Evolutionary conservation across 192 early-diverging fungal genomes (phyloP), one percentile per base, ranked within the genome.

Genomic region (Backusella australiensis): DNA sequence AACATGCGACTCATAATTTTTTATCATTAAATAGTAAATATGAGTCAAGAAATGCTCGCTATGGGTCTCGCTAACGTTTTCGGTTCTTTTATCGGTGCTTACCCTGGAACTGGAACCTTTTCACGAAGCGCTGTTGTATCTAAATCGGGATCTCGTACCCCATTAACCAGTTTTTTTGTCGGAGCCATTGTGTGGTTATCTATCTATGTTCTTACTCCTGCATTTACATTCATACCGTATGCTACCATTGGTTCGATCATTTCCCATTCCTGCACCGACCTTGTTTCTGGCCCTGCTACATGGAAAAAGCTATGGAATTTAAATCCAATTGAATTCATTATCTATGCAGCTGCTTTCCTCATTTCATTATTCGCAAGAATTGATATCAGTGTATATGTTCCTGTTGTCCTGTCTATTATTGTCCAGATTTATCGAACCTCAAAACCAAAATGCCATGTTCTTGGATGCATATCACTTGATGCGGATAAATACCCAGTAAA

Each of bases 61-160:
- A 89, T 97, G 34, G 97, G 97, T 44, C 32, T 92, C n/a, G 91
- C 93, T 41, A 98, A 98, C 85, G 75, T 94, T 34, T 77, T 94
- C 79, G 94, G 91, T 11, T 92, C 94, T 8, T 96, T 97, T 82
- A 92, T 98, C 80, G 88, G 91, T 65, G 94, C 89, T 5, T 96
- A 93, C 84, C 93, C 96, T 32, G 88, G 93, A 2, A 97, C 97
- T 21, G 97, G 96, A 42, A 95, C 95, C 1, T 97, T 98, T 87
- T 97, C 95, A 9, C 93, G 97, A 67, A 94, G 93, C 0, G 95
- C 96, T 66, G 90, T 98, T 81, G 97, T 95, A 84, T 87, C 94
- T 79, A 89, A 91, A 78, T 93, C 95, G 11, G 97, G 97, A 32
- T 91, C 93, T 36, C 86, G 91, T 56, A 92, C 94, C 6, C 95